Evolutionary conservation across 441 rosid genomes (phyloP), one percentile per base, ranked within the genome.

Genomic region (Eutrema salsugineum): DNA sequence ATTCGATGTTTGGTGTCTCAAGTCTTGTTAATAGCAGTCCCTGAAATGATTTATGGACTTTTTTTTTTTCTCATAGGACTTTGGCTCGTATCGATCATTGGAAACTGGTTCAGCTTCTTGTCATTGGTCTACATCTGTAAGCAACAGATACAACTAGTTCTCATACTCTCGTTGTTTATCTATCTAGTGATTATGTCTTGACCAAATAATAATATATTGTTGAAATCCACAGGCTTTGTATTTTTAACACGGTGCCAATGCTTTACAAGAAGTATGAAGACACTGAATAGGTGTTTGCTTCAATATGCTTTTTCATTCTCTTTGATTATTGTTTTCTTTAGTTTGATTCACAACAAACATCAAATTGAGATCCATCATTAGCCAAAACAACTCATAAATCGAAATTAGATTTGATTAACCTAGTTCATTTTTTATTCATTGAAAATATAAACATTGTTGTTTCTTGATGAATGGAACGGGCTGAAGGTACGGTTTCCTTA

Each of bases 261-360:
- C 47, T 91, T 11, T 93, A 93, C 51, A 94, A 93, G 78, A 93
- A 86, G 83, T 86, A 78, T 19, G 97, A 93, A 70, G 87, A 91
- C 89, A 27, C n/a, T n/a, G n/a, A n/a, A n/a, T n/a, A n/a, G n/a
- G n/a, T n/a, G n/a, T n/a, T n/a, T n/a, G n/a, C n/a, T n/a, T n/a
- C n/a, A n/a, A n/a, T n/a, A n/a, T n/a, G n/a, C n/a, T n/a, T n/a
- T n/a, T n/a, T n/a, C n/a, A n/a, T n/a, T n/a, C n/a, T n/a, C n/a
- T n/a, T n/a, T n/a, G n/a, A n/a, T n/a, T n/a, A 74, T 87, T n/a
- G 94, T 77, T 68, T 63, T 79, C 19, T 82, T 82, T 72, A 83
- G n/a, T n/a, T n/a, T n/a, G n/a, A n/a, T n/a, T n/a, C n/a, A n/a
- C n/a, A n/a, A n/a, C n/a, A n/a, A n/a, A n/a, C n/a, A n/a, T n/a